A percentile compares a stretch with the other conserved stretches of the same genome.
Evolutionary conservation across 2,329 filamentous ascomycete species (phyloP).

Genomic region (Neofusicoccum umdonicola): DNA sequence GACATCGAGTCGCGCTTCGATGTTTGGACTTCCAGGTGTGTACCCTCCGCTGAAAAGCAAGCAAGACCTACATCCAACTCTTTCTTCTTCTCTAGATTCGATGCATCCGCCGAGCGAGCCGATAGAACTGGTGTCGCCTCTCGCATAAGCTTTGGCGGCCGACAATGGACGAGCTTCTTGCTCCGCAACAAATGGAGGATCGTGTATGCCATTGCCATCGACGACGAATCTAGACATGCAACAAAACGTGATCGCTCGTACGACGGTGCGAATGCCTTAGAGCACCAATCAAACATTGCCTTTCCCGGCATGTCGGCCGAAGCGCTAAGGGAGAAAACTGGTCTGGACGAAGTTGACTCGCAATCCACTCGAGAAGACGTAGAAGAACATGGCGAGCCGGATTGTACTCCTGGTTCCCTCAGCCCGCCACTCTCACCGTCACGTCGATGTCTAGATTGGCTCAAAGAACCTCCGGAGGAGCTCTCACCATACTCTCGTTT

Average conservation of each 20-base stretch:
- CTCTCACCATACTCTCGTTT: conserved; percentile 3
- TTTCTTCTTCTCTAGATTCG: not conserved
- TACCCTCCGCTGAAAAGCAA: too few relatives aligned
- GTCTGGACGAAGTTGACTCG: not conserved
- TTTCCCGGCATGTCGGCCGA: not conserved
- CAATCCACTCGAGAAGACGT: not conserved
- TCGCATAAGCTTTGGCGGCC: not conserved
- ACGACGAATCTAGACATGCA: not conserved
- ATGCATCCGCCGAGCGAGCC: not conserved
- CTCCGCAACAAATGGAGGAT: not conserved
- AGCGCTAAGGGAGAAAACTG: not conserved
- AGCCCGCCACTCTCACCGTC: not conserved
- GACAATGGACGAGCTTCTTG: conserved; percentile 8
- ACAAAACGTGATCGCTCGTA: not conserved
- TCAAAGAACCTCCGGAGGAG: not conserved
- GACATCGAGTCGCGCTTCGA: not conserved
- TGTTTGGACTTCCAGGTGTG: not conserved
- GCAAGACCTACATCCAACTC: too few relatives aligned
- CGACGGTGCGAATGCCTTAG: not conserved
- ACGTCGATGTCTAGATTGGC: not conserved
- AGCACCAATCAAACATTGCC: not conserved
- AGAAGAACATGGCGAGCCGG: not conserved
- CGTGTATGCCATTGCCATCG: not conserved
- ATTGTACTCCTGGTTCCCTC: too few relatives aligned
- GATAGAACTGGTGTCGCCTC: not conserved